These are phyloP conservation scores for Annulohypoxylon truncatum DNA, from an alignment of 2,329 filamentous ascomycete genomes.

Conservation along the genomic window DNA sequence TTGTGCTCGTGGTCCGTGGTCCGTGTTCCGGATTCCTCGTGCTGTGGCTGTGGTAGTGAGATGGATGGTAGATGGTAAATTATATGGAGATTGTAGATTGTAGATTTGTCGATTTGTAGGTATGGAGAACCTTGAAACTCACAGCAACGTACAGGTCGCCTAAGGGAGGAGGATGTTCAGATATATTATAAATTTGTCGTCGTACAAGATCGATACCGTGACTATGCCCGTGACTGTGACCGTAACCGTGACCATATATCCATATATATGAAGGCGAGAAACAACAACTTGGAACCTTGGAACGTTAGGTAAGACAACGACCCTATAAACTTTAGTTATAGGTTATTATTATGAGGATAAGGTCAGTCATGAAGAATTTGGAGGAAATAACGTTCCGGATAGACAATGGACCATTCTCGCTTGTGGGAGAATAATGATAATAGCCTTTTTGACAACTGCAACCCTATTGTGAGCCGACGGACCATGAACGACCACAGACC, in stretches of 20 bases:
- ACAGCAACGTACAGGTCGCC: background rate
- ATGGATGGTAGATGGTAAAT: conserved; percentile 1
- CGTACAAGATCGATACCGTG: background rate
- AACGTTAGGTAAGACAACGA: conserved; percentile 18
- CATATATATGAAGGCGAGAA: conserved; percentile 4
- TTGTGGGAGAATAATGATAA: conserved; percentile 37
- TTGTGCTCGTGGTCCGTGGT: conserved; percentile 26
- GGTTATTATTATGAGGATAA: background rate
- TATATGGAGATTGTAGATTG: background rate
- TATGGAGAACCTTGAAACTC: background rate
- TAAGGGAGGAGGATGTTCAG: background rate
- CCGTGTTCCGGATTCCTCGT: conserved; percentile 20
- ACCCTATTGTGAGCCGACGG: conserved; percentile 36
- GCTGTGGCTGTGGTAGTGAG: conserved; percentile 23
- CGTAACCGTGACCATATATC: background rate
- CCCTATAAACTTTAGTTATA: conserved; percentile 14
- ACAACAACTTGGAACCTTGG: background rate
- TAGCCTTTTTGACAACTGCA: conserved; percentile 43
- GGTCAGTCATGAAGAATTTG: background rate
- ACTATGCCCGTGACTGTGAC: background rate
- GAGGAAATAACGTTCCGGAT: conserved; percentile 32
- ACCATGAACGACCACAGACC: conserved; percentile 29
- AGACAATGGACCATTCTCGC: conserved; percentile 18
- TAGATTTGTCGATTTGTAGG: background rate
- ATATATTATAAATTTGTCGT: background rate